phyloP scores from a whole-genome alignment of 345 rosid genomes.

The Rhodamnia rubescens region DNA sequence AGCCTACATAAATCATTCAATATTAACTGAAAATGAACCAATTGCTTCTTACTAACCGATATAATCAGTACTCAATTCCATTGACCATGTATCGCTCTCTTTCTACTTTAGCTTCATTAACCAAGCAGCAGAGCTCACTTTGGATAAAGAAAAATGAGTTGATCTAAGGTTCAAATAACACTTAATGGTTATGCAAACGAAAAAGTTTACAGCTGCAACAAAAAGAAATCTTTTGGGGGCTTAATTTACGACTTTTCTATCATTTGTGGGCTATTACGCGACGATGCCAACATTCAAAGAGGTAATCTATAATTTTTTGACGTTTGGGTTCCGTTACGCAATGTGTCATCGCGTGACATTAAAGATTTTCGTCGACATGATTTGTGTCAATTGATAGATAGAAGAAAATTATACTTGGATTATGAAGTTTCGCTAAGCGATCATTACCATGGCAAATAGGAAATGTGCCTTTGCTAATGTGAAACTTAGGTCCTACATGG shows the following conservation, averaged over 20 bases:
- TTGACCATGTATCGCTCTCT: not conserved
- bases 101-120: not conserved
- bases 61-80: not conserved
- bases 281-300: no score
- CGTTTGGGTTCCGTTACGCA: no score
- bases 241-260: not conserved
- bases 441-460: not conserved
- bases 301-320: no score
- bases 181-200: not conserved
- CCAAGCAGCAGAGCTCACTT: not conserved
- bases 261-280: no score
- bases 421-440: not conserved
- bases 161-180: not conserved
- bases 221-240: not conserved
- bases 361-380: no score
- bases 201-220: not conserved
- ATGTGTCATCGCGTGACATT: no score
- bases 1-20: not conserved
- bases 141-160: not conserved
- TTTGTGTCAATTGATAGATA: no score
- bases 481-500: no score
- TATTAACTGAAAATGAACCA: not conserved
- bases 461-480: not conserved
- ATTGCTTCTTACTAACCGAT: not conserved
- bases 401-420: not conserved